Percentiles rank a stretch among this genome's conserved stretches.
Evolutionary conservation across 345 rosid species (phyloP).

Genomic region (Gossypium thurberi): DNA sequence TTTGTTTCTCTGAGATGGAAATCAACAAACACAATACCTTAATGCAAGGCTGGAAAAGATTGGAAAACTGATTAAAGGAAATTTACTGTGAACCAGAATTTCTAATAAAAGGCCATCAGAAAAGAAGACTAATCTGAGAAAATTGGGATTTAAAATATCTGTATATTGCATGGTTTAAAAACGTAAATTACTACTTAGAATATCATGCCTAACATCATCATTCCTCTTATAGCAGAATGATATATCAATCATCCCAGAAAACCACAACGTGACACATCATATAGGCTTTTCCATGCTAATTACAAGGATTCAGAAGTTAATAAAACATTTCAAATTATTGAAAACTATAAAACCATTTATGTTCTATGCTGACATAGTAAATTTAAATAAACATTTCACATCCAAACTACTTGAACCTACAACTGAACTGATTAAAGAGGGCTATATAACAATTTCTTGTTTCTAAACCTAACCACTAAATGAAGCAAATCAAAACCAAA

Average conservation of each 20-base stretch:
- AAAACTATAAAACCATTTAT: background rate
- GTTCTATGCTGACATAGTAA: background rate
- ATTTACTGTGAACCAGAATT: background rate
- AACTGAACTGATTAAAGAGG: background rate
- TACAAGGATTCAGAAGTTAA: background rate
- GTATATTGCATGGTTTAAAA: background rate
- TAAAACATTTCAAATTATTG: background rate
- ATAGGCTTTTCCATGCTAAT: background rate
- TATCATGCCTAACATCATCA: background rate
- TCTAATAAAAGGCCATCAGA: background rate
- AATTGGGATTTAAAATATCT: background rate
- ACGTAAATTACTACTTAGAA: background rate
- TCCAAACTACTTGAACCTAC: background rate
- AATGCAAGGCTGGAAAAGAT: background rate
- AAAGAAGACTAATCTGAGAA: background rate
- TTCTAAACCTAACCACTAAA: background rate
- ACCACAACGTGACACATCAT: background rate
- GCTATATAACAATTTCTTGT: background rate
- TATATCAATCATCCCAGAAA: background rate
- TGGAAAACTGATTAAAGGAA: background rate
- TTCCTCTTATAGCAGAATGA: background rate
- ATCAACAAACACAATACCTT: constrained; percentile 11
- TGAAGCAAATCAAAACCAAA: background rate
- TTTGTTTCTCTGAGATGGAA: constrained; percentile 46
- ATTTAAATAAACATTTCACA: background rate